A percentile compares a stretch with the other conserved stretches of the same genome.
phyloP scores from a whole-genome alignment of 2,329 filamentous ascomycete species.

The Paecilomyces sp. region DNA sequence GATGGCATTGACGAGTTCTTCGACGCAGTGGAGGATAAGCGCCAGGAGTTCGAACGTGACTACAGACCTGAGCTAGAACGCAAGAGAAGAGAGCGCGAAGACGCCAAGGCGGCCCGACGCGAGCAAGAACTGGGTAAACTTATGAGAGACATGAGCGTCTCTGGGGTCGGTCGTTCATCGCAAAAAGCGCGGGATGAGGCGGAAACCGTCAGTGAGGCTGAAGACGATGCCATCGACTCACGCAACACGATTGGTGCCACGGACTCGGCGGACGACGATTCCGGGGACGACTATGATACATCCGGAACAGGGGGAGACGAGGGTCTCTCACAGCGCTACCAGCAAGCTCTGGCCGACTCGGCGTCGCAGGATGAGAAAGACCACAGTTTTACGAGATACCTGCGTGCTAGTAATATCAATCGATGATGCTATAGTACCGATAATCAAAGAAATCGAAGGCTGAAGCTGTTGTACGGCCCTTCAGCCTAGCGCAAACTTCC shows the following conservation, averaged over 20 bases:
- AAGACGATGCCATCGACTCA: constrained; percentile 43
- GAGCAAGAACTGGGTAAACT: constrained; percentile 83
- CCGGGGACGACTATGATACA: constrained; percentile 54
- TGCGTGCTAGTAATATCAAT: constrained; percentile 32
- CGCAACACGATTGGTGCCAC: constrained; percentile 35
- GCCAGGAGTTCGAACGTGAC: constrained; percentile 78
- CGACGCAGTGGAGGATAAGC: constrained; percentile 77
- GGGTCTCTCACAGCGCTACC: constrained; percentile 68
- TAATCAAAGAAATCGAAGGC: background rate
- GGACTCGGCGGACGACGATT: constrained; percentile 41
- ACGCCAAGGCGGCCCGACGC: constrained; percentile 62
- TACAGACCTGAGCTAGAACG: constrained; percentile 89
- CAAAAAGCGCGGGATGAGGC: constrained; percentile 21
- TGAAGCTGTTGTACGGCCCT: background rate
- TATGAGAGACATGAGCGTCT: constrained; percentile 84
- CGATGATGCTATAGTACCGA: constrained; percentile 10
- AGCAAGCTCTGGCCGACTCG: constrained; percentile 61
- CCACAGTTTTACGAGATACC: constrained; percentile 45
- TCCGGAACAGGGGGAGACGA: constrained; percentile 54
- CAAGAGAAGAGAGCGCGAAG: constrained; percentile 66
- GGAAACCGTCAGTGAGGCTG: constrained; percentile 43
- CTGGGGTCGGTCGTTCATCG: constrained; percentile 25
- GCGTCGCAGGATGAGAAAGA: constrained; percentile 38
- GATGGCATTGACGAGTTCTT: constrained; percentile 93
- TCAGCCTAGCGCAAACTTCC: background rate